Conservation (phyloP, 352 stramenopile genomes). For the Pythium brachiatum region DNA sequence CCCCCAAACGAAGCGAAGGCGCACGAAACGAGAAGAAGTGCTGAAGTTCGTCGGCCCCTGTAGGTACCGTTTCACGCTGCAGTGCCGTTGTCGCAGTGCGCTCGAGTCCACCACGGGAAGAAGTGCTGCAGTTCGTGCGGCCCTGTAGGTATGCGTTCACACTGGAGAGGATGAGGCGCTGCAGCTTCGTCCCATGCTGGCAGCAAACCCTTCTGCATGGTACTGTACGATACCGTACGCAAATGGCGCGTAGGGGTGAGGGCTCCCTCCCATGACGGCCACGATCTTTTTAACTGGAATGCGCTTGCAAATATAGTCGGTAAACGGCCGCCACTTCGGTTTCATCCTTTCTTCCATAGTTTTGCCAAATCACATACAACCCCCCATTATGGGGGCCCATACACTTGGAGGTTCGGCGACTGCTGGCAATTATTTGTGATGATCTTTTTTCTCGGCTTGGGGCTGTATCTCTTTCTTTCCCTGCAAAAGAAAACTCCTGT, state of each 20-base stretch:
- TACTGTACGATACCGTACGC: no score
- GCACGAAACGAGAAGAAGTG: background rate
- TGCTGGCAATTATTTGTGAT: slow-evolving; percentile 5
- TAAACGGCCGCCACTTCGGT: background rate
- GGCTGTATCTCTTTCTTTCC: background rate
- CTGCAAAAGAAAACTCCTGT: background rate
- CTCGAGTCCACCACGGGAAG: no score
- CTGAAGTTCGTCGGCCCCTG: background rate
- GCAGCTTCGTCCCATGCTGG: background rate
- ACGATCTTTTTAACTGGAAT: background rate
- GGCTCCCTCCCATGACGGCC: background rate
- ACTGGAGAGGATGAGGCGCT: background rate
- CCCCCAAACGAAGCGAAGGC: background rate
- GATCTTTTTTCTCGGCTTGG: background rate
- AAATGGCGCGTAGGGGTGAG: background rate
- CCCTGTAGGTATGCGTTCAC: no score
- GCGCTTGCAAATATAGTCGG: background rate
- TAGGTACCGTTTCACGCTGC: no score
- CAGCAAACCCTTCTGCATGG: background rate
- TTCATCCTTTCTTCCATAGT: background rate
- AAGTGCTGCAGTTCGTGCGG: no score
- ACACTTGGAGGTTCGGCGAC: background rate
- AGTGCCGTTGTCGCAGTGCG: no score
- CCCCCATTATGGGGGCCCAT: background rate
- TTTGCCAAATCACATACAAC: background rate